phyloP scores from a whole-genome alignment of 176 grass and related monocot genomes.

The Ensete ventricosum region DNA sequence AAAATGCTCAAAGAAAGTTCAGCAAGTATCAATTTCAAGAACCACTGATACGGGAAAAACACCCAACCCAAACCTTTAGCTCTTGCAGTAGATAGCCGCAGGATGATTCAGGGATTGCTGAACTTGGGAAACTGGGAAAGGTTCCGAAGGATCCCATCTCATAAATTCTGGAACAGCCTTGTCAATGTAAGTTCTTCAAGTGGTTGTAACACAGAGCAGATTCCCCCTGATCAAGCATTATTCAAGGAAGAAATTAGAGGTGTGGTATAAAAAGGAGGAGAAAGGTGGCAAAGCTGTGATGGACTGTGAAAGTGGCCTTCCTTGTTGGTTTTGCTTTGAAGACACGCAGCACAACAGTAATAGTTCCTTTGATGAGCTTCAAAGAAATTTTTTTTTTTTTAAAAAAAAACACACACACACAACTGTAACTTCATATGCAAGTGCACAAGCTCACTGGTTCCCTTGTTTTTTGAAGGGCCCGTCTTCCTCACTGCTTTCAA shows the following conservation, averaged over 20 bases:
- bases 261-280: constrained; percentile 18
- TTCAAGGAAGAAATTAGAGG: not conserved
- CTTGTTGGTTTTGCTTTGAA: constrained; percentile 93
- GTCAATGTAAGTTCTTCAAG: constrained; percentile 4
- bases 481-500: not conserved
- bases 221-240: constrained; percentile 30
- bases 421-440: constrained; percentile 60
- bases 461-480: constrained; percentile 11
- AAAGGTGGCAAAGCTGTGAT: constrained; percentile 21
- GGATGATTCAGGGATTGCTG: constrained; percentile 55
- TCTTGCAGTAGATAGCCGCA: constrained; percentile 88
- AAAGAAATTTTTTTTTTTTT: too few species aligned
- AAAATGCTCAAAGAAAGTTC: constrained; percentile 1
- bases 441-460: constrained; percentile 1
- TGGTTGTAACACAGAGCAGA: constrained; percentile 15
- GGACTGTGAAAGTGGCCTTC: constrained; percentile 57
- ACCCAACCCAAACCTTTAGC: constrained; percentile 46
- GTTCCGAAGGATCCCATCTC: constrained; percentile 66
- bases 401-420: too few species aligned
- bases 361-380: constrained; percentile 55
- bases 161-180: constrained; percentile 17
- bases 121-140: constrained; percentile 26
- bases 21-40: not conserved
- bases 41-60: not conserved
- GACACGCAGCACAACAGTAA: constrained; percentile 69